phyloP scores from a whole-genome alignment of 2,329 filamentous ascomycete genomes.

The Microdochium nivale region DNA sequence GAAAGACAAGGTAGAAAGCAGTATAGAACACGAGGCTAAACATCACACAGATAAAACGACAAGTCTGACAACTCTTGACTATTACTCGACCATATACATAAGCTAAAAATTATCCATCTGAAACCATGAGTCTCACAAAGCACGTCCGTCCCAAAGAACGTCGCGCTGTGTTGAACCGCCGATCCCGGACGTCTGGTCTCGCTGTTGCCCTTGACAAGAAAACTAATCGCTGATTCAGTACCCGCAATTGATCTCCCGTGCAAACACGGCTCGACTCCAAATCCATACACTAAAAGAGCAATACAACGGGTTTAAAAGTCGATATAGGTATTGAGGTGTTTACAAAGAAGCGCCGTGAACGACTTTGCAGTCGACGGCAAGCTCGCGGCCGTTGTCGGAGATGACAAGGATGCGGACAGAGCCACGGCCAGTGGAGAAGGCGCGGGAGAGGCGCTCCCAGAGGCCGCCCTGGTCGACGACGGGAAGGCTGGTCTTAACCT shows the following conservation, averaged over 20 bases:
- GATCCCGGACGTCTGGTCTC: background rate
- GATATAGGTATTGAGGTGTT: constrained; percentile 10
- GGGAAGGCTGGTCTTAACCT: constrained; percentile 91
- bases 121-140: background rate
- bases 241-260: background rate
- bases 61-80: background rate
- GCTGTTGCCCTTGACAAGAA: background rate
- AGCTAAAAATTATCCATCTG: background rate
- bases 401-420: constrained; percentile 93
- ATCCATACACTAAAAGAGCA: constrained; percentile 10
- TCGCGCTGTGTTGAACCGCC: too few species aligned
- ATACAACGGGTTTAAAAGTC: constrained; percentile 3
- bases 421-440: constrained; percentile 88
- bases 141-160: background rate
- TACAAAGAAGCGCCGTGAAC: constrained; percentile 72
- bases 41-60: too few species aligned
- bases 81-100: constrained; percentile 1
- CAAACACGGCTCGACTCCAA: constrained; percentile 15
- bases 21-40: background rate
- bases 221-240: background rate
- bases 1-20: background rate
- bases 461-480: constrained; percentile 95
- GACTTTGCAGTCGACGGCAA: constrained; percentile 98
- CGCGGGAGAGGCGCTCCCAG: constrained; percentile 67
- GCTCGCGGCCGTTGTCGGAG: constrained; percentile 84